phyloP scores from a whole-genome alignment of 257 asterid genomes.

The Linaria vulgaris region DNA sequence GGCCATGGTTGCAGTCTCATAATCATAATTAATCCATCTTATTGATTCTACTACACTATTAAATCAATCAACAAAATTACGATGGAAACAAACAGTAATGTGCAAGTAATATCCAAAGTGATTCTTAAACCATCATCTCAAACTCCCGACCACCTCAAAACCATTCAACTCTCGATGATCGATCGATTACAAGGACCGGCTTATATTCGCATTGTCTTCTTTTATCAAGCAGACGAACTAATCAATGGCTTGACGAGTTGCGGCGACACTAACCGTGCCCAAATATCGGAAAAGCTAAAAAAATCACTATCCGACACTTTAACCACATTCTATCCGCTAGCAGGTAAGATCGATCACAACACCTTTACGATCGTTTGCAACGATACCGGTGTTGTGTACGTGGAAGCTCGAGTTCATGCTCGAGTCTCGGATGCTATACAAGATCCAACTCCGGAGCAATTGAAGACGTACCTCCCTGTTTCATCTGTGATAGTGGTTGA shows the following conservation, averaged over 20 bases:
- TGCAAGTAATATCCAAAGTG: constrained; percentile 27
- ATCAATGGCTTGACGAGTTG: too few species aligned
- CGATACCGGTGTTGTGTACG: constrained; percentile 31
- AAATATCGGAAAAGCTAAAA: constrained; percentile 20
- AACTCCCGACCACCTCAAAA: constrained; percentile 38
- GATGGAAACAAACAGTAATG: neutral
- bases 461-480: constrained; percentile 20
- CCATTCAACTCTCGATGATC: constrained; percentile 34
- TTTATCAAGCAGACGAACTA: constrained; percentile 27
- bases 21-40: too few species aligned
- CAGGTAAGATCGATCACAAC: constrained; percentile 29
- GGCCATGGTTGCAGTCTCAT: too few species aligned
- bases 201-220: constrained; percentile 35
- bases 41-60: too few species aligned
- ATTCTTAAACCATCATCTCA: constrained; percentile 42
- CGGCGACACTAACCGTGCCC: neutral
- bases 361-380: constrained; percentile 21
- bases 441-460: constrained; percentile 15
- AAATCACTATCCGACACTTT: constrained; percentile 27
- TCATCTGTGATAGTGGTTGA: neutral
- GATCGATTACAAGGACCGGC: constrained; percentile 40
- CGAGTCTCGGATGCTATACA: constrained; percentile 11
- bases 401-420: constrained; percentile 27
- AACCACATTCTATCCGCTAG: constrained; percentile 37
- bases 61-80: too few species aligned